These are phyloP conservation scores for Neurospora sp. DNA, from an alignment of 495 filamentous ascomycete genomes.

Conservation along the genomic window DNA sequence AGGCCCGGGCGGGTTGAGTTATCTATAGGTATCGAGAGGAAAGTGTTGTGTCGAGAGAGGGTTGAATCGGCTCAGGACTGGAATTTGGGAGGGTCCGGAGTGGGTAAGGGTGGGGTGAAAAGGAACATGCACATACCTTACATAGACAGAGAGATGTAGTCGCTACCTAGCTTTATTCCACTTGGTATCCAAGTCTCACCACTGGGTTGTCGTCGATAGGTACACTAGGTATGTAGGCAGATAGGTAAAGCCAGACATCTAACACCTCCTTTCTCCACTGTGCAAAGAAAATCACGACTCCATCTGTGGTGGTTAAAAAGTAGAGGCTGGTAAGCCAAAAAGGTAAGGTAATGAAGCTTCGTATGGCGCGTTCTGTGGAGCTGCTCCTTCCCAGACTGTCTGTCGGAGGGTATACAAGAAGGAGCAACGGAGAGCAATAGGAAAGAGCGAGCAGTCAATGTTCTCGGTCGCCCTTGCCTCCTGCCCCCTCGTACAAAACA, in stretches of 20 bases:
- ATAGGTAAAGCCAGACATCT: not conserved
- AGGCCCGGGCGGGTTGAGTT: not conserved
- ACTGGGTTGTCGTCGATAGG: not conserved
- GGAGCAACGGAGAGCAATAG: not conserved
- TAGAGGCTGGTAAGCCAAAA: not conserved
- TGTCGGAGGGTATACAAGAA: not conserved
- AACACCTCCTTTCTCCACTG: not conserved
- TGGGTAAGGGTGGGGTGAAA: not conserved
- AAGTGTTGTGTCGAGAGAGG: not conserved
- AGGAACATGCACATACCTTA: not conserved
- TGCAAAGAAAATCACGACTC: not conserved
- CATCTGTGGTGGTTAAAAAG: not conserved
- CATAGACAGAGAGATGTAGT: not conserved
- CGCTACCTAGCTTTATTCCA: not conserved
- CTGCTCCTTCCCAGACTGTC: not conserved
- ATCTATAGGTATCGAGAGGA: not conserved
- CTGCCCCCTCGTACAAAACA: not conserved
- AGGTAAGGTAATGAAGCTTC: not conserved
- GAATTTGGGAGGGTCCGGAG: not conserved
- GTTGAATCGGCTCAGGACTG: not conserved
- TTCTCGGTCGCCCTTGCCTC: not conserved
- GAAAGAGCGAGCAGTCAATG: not conserved
- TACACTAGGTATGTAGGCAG: not conserved
- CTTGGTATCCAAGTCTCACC: not conserved
- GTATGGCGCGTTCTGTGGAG: not conserved